Base-by-base conservation (phyloP, 176 grass and related monocot species). In the Oryza glaberrima region DNA sequence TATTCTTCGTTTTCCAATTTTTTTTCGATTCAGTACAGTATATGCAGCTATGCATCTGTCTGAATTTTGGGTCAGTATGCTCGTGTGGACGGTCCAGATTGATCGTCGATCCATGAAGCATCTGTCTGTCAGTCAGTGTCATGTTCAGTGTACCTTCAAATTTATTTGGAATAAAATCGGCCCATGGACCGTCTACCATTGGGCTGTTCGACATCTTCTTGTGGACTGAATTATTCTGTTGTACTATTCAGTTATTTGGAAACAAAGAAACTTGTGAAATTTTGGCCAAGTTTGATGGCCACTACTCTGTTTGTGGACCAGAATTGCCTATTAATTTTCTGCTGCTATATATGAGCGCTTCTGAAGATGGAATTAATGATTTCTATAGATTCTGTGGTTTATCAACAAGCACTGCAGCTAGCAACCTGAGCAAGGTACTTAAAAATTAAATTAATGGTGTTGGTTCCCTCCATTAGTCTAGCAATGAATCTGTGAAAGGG, bases 1-100 rank as follows among this genome's bases (percentile, higher is more conserved):
- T 23, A 11, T 23, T 63, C 11, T 63, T 63, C 9, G 10, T 63
- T 63, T 63, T 63, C 0, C 19, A 4, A 9, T 63, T 63, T 63
- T 28, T 61, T 63, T 61, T 38, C 36, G 6, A 23, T 63, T 63
- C 58, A 63, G 58, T 63, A 23, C 58, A 63, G n/a, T 63, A 63
- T 63, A 63, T 63, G 58, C 58, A 63, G 19, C 54, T 63, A 63
- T 63, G 58, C 58, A 63, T 63, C 58, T 63, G 58, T 63, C 58
- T 23, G 58, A 63, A 23, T 63, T 63, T 63, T 23, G 8, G 0
- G 19, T 63, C 54, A n/a, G 54, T 58, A 19, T 19, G 20, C 36
- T 41, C 52, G 14, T 14, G 19, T 58, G 54, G 2, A 63, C 58
- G n/a, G 20, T 23, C 58, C n/a, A 23, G 2, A 63, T 4, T 23